Base-by-base conservation (phyloP, 148 eudicot genomes). In the Bassia scoparia region DNA sequence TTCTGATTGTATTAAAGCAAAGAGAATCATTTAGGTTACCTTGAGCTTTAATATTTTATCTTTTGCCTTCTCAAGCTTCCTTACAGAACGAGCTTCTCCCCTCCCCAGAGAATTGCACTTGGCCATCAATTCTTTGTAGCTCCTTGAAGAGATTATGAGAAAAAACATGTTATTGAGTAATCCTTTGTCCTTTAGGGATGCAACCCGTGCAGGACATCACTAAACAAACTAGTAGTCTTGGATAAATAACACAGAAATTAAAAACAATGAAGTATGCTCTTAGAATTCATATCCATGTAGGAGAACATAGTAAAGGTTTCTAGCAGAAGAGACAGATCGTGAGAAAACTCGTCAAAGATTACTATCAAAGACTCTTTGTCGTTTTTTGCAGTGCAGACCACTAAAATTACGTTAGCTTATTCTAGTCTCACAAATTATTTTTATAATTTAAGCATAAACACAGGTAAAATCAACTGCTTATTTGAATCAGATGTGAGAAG, bases 51-150 rank as follows among this genome's bases (percentile, higher is more conserved):
- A 65, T 38, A 88, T 84, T 77, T 88, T 92, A 48, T 81, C 90
- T 56, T 89, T 82, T 62, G 91, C 87, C 82, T 89, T 88, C 83
- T 90, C 90, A 66, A 90, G 97, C 83, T 95, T 86, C 68, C 72
- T 83, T 34, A 46, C 77, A 31, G 77, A 87, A 62, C 85, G 89
- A 44, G 92, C 93, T 80, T 90, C 92, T 71, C 89, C 89, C 80
- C 97, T 88, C 56, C 89, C 94, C 23, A 92, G 79, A 50, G 71
- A 38, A 78, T 86, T 88, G 87, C 90, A 92, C 81, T 95, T 92
- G 24, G 89, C 83, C 89, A 90, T 86, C 84, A 95, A 79, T 63
- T 92, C 92, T 75, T 88, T 92, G 86, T 88, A 95, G 73, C 76
- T 86, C 94, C 99, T 95, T 62, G 14, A 58, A 53, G 26, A 52